A percentile compares a stretch with the other conserved stretches of the same genome.
These are phyloP conservation scores for Exophiala lecanii-corni DNA, from an alignment of 2,329 filamentous ascomycete species.

Conservation along the genomic window DNA sequence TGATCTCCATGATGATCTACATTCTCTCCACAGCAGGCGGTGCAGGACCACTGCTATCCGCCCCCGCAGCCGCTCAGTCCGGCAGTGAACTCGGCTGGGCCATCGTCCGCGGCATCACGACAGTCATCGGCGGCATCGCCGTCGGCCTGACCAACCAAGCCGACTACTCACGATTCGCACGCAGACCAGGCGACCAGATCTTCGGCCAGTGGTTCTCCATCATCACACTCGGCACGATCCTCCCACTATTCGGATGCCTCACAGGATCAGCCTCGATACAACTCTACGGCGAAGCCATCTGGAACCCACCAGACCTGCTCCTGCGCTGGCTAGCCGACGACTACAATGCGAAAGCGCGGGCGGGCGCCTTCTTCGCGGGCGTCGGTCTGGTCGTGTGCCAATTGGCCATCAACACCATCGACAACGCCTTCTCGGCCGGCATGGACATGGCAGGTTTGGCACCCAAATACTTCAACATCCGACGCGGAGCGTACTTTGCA, in stretches of 20 bases:
- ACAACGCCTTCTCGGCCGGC: conserved; percentile 49
- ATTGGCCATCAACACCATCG: conserved; percentile 43
- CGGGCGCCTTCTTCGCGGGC: conserved; percentile 45
- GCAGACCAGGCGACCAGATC: conserved; percentile 37
- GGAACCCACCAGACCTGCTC: conserved; percentile 41
- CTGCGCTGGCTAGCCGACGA: conserved; percentile 36
- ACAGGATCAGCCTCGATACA: conserved; percentile 31
- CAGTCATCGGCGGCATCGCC: conserved; percentile 31
- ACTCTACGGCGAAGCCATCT: conserved; percentile 35
- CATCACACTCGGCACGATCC: conserved; percentile 36
- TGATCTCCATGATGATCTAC: conserved; percentile 31
- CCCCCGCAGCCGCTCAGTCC: conserved; percentile 15
- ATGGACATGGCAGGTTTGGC: conserved; percentile 53
- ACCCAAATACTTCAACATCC: conserved; percentile 53
- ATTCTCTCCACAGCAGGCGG: conserved; percentile 32
- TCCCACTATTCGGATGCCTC: conserved; percentile 38
- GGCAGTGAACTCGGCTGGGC: conserved; percentile 20
- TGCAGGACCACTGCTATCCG: conserved; percentile 30
- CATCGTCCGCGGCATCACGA: conserved; percentile 28
- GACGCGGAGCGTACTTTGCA: conserved; percentile 49
- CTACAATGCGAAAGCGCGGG: conserved; percentile 34
- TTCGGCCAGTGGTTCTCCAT: conserved; percentile 37
- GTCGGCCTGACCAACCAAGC: conserved; percentile 32
- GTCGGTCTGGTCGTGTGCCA: conserved; percentile 43
- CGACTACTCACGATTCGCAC: conserved; percentile 36